A percentile compares a stretch with the other conserved stretches of the same genome.
Conservation (phyloP, 1,284 basidiomycete species). For the Microbotryum scabiosae region DNA sequence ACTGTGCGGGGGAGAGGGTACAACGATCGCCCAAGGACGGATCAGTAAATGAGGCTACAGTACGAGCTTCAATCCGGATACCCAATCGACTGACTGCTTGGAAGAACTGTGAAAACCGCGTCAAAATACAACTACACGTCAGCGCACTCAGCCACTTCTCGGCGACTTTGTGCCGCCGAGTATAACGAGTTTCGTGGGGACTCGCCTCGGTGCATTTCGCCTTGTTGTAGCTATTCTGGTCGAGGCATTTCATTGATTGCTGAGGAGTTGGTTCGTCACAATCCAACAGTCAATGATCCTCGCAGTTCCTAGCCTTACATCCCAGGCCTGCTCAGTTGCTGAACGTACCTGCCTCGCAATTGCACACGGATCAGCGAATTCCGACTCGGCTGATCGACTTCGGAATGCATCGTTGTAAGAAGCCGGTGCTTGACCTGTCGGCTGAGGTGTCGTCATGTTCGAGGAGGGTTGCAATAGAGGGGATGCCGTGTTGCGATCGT, state of each 20-base stretch:
- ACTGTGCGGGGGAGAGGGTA: background rate
- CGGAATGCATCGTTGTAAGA: slow-evolving; percentile 19
- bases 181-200: background rate
- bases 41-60: too few species aligned
- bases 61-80: too few species aligned
- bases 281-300: too few species aligned
- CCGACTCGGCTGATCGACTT: slow-evolving; percentile 11
- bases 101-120: slow-evolving; percentile 16
- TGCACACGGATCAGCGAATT: slow-evolving; percentile 25
- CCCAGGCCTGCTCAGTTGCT: background rate
- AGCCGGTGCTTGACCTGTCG: slow-evolving; percentile 6
- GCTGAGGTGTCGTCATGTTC: background rate
- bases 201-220: slow-evolving; percentile 19
- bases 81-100: slow-evolving; percentile 11
- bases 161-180: background rate
- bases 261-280: background rate
- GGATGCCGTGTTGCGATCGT: too few species aligned
- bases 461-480: background rate
- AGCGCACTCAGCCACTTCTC: background rate
- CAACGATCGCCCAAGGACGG: too few species aligned
- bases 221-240: slow-evolving; percentile 25
- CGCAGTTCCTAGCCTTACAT: too few species aligned
- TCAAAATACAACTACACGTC: background rate
- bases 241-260: slow-evolving; percentile 27
- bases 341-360: slow-evolving; percentile 15